phyloP scores from a whole-genome alignment of 2,329 filamentous ascomycete species.

The Colletotrichum graminicola region DNA sequence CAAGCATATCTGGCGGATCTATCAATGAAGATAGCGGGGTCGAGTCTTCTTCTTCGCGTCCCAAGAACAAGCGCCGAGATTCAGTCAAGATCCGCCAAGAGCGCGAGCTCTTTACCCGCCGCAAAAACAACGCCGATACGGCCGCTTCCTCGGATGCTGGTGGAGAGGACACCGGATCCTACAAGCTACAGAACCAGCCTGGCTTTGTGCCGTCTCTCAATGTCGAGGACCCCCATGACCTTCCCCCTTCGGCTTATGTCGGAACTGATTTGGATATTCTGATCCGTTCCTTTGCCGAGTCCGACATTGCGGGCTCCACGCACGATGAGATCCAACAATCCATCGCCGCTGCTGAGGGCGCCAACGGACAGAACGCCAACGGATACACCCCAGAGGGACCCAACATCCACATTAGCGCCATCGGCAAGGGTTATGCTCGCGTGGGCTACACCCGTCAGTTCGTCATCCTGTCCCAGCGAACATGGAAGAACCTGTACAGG shows the following conservation, averaged over 20 bases:
- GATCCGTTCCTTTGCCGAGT: slow-evolving; percentile 80
- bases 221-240: slow-evolving; percentile 76
- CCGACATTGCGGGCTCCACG: slow-evolving; percentile 80
- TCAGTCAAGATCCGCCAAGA: slow-evolving; percentile 91
- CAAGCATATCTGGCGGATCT: slow-evolving; percentile 83
- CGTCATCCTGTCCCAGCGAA: slow-evolving; percentile 86
- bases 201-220: slow-evolving; percentile 66
- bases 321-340: slow-evolving; percentile 83
- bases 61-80: slow-evolving; percentile 77
- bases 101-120: slow-evolving; percentile 88
- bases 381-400: slow-evolving; percentile 60
- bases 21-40: slow-evolving; percentile 75
- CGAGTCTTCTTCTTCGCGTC: slow-evolving; percentile 72
- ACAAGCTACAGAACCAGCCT: slow-evolving; percentile 63
- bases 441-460: slow-evolving; percentile 87
- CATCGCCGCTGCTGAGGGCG: slow-evolving; percentile 71
- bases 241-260: slow-evolving; percentile 69
- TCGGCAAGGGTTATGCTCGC: slow-evolving; percentile 85
- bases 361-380: slow-evolving; percentile 74
- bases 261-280: slow-evolving; percentile 86
- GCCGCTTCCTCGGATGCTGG: slow-evolving; percentile 71
- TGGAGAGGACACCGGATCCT: slow-evolving; percentile 63
- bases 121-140: slow-evolving; percentile 74
- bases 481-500: slow-evolving; percentile 97
- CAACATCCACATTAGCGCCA: slow-evolving; percentile 66